These are phyloP conservation scores for Diplodia seriata DNA, from an alignment of 2,329 filamentous ascomycete species.

Conservation along the genomic window DNA sequence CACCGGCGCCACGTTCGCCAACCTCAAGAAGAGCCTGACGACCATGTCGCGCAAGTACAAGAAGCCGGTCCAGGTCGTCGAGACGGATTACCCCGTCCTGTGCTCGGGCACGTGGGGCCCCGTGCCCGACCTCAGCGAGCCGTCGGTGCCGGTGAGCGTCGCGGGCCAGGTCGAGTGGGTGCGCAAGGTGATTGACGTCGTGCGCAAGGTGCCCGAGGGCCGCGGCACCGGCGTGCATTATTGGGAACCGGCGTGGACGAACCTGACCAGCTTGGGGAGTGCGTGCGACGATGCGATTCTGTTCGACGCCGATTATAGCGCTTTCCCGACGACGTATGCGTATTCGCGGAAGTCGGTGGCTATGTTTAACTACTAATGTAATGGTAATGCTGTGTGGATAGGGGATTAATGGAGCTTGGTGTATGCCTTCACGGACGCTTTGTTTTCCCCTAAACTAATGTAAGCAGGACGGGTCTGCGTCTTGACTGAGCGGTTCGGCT, in stretches of 20 bases:
- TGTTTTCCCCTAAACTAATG: too few species aligned
- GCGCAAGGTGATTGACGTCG: conserved; percentile 63
- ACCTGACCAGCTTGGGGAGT: conserved; percentile 69
- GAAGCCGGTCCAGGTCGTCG: conserved; percentile 71
- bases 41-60: conserved; percentile 68
- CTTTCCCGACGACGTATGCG: conserved; percentile 64
- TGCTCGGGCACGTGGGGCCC: conserved; percentile 60
- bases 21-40: conserved; percentile 61
- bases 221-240: conserved; percentile 66
- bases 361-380: conserved; percentile 45
- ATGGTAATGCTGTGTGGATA: not conserved
- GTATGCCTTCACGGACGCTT: too few species aligned
- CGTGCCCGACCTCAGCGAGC: conserved; percentile 57
- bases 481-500: too few species aligned
- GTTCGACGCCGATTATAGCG: conserved; percentile 67
- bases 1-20: conserved; percentile 63
- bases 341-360: conserved; percentile 62
- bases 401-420: not conserved
- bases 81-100: conserved; percentile 72
- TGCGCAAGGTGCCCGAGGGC: conserved; percentile 61
- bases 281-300: conserved; percentile 20
- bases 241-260: conserved; percentile 76
- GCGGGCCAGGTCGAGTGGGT: conserved; percentile 70
- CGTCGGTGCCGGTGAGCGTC: conserved; percentile 68
- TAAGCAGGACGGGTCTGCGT: too few species aligned